These are phyloP conservation scores for Pouteria campechiana DNA, from an alignment of 179 eudicot species.

Conservation along the genomic window DNA sequence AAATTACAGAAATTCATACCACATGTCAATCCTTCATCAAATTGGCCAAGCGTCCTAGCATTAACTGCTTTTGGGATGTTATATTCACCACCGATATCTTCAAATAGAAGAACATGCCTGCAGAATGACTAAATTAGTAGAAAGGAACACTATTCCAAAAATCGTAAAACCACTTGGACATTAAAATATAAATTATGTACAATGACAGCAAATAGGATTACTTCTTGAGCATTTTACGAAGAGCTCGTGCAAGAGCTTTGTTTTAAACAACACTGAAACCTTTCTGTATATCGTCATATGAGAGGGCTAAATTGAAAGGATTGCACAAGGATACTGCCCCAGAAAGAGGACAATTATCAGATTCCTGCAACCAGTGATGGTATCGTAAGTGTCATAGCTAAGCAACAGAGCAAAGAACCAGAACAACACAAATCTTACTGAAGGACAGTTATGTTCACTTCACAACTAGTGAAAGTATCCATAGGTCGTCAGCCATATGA, in stretches of 20 bases:
- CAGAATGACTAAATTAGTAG: too few relatives aligned
- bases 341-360: slow-evolving; percentile 53
- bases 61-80: slow-evolving; percentile 64
- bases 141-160: too few relatives aligned
- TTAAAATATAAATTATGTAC: slow-evolving; percentile 2
- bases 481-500: too few relatives aligned
- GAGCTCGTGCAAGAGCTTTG: slow-evolving; percentile 63
- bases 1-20: slow-evolving; percentile 26
- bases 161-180: too few relatives aligned
- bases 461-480: too few relatives aligned
- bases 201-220: slow-evolving; percentile 10
- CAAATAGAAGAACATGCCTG: slow-evolving; percentile 79
- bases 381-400: not conserved
- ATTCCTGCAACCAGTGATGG: slow-evolving; percentile 38
- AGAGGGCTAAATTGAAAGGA: slow-evolving; percentile 86
- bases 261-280: slow-evolving; percentile 82
- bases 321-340: slow-evolving; percentile 96
- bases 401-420: too few relatives aligned
- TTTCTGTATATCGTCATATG: slow-evolving; percentile 86
- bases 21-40: slow-evolving; percentile 88
- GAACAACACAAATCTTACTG: too few relatives aligned
- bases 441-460: too few relatives aligned
- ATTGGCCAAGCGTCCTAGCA: slow-evolving; percentile 77
- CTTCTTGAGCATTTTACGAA: slow-evolving; percentile 69
- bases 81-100: slow-evolving; percentile 84